Percentiles rank a stretch among this genome's conserved stretches.
Evolutionary conservation across 1,139 yeast species (phyloP).

Genomic region (Nakaseomyces delphensis): DNA sequence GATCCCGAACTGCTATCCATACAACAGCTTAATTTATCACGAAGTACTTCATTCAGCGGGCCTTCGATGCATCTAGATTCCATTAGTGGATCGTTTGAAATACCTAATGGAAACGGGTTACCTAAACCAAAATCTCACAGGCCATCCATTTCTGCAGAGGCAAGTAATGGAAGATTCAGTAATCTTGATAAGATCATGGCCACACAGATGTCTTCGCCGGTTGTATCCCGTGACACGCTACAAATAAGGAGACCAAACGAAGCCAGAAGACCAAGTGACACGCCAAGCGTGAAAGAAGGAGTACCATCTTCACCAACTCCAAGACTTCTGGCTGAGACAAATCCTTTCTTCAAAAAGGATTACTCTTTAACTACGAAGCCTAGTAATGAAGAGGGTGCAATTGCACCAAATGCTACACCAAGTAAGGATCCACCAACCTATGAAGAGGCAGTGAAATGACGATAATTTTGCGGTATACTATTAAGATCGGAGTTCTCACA

Average conservation of each 20-base stretch:
- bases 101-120: neutral
- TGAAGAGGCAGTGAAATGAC: constrained; percentile 6
- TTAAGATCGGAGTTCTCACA: too few relatives aligned
- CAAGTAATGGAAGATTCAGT: constrained; percentile 11
- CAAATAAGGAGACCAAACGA: constrained; percentile 1
- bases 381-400: neutral
- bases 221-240: neutral
- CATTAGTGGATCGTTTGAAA: neutral
- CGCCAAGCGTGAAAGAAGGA: neutral
- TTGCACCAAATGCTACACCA: constrained; percentile 6
- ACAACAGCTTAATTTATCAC: constrained; percentile 26
- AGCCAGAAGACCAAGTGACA: neutral
- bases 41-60: constrained; percentile 18
- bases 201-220: neutral
- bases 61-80: constrained; percentile 10
- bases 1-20: constrained; percentile 26
- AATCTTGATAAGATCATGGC: constrained; percentile 15
- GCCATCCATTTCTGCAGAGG: constrained; percentile 4
- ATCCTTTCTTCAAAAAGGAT: constrained; percentile 11
- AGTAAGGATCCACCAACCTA: constrained; percentile 9
- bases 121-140: constrained; percentile 4
- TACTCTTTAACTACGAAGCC: constrained; percentile 8
- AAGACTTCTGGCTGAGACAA: constrained; percentile 1
- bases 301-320: neutral
- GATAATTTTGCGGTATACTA: too few relatives aligned